A percentile compares a stretch with the other conserved stretches of the same genome.
phyloP scores from a whole-genome alignment of 305 asterid genomes.

The Striga hermonthica region DNA sequence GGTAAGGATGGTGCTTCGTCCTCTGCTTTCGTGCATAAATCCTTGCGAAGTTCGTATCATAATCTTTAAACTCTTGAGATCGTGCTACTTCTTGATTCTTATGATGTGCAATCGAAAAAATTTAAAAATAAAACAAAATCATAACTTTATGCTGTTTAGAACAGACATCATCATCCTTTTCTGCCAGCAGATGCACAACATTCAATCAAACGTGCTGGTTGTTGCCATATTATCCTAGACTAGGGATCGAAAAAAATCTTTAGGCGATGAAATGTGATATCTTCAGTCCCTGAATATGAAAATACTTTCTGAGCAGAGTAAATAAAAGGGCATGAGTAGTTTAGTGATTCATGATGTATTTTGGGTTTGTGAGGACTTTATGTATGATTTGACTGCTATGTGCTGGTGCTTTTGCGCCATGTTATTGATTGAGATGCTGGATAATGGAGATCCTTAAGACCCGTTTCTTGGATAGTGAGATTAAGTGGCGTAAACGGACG shows the following conservation, averaged over 20 bases:
- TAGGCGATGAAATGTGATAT: constrained; percentile 6
- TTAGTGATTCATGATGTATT: constrained; percentile 21
- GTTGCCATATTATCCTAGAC: neutral
- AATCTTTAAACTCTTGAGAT: neutral
- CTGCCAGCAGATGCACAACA: neutral
- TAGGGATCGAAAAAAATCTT: constrained; percentile 24
- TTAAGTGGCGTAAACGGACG: too few relatives aligned
- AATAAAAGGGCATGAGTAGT: constrained; percentile 5
- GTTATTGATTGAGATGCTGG: too few relatives aligned
- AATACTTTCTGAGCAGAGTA: neutral
- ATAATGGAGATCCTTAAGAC: too few relatives aligned
- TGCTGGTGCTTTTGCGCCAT: neutral
- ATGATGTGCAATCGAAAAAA: too few relatives aligned
- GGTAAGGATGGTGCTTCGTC: constrained; percentile 28
- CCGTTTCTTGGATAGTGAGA: too few relatives aligned
- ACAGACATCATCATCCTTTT: neutral
- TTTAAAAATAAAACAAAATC: too few relatives aligned
- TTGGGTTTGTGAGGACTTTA: constrained; percentile 1
- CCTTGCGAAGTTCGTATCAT: neutral
- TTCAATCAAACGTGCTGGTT: constrained; percentile 13
- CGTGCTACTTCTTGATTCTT: neutral
- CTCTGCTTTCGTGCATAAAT: constrained; percentile 8
- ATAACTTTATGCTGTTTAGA: neutral
- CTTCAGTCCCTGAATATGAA: neutral
- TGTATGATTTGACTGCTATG: constrained; percentile 12